Percentiles rank a stretch among this genome's conserved stretches.
Evolutionary conservation across 139 green algal genomes (phyloP).

Genomic region (Chlamydomonas sp.): DNA sequence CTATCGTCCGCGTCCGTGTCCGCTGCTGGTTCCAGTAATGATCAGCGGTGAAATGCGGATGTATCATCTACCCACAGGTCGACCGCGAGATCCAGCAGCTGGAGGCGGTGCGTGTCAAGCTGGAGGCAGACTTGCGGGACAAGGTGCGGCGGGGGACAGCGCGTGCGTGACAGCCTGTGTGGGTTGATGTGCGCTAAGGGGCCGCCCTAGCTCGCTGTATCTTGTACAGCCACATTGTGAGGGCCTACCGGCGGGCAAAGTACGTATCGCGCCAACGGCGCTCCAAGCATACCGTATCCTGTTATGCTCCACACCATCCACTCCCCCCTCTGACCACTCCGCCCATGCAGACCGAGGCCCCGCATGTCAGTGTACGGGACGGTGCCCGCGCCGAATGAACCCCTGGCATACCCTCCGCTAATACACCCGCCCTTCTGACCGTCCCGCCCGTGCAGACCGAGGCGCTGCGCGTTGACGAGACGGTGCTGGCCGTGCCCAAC

Average conservation of each 20-base stretch:
- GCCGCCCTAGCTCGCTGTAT: background rate
- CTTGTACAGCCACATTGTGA: background rate
- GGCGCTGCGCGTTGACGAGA: constrained; percentile 45
- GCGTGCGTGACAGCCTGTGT: background rate
- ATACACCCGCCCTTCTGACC: too few species aligned
- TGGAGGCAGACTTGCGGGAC: constrained; percentile 53
- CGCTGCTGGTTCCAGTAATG: background rate
- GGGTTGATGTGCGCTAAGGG: background rate
- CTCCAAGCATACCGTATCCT: too few species aligned
- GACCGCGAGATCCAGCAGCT: constrained; percentile 51
- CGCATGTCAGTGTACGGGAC: background rate
- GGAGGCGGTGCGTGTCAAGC: constrained; percentile 37
- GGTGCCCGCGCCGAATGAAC: background rate
- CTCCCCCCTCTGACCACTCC: too few species aligned
- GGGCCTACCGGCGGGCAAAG: too few species aligned
- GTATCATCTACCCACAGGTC: constrained; percentile 9
- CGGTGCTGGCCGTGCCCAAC: constrained; percentile 40
- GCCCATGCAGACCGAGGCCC: too few species aligned
- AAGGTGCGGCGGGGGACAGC: constrained; percentile 39
- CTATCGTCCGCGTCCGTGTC: background rate
- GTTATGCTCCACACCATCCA: too few species aligned
- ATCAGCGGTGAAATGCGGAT: background rate
- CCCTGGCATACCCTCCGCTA: background rate
- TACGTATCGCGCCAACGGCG: too few species aligned
- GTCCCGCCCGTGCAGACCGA: background rate